Percentiles rank a stretch among this genome's conserved stretches.
Evolutionary conservation across 1,284 basidiomycete genomes (phyloP).

Genomic region (Malassezia pachydermatis): DNA sequence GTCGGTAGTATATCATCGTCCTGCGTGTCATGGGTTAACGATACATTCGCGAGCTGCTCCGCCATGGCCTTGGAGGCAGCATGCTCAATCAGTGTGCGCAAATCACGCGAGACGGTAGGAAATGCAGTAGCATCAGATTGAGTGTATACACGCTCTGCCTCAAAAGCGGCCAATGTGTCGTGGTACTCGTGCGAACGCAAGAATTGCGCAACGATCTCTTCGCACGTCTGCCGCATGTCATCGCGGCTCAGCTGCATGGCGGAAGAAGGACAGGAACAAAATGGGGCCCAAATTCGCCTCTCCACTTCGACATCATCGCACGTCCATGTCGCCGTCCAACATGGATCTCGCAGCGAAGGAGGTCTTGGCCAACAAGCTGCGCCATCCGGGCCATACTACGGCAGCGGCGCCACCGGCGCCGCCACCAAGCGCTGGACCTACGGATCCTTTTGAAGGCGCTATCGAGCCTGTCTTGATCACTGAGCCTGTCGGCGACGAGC

Average conservation of each 20-base stretch:
- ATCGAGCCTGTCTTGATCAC: neutral
- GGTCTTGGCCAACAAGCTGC: slow-evolving; percentile 11
- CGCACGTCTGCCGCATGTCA: slow-evolving; percentile 5
- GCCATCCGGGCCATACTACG: neutral
- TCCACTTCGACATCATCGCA: neutral
- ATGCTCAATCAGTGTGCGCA: slow-evolving; percentile 24
- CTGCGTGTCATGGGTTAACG: slow-evolving; percentile 16
- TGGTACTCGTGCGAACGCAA: slow-evolving; percentile 21
- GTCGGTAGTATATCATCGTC: slow-evolving; percentile 10
- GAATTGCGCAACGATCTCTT: slow-evolving; percentile 26
- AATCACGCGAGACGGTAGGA: slow-evolving; percentile 11
- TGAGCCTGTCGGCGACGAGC: neutral
- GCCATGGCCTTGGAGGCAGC: slow-evolving; percentile 20
- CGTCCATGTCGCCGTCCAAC: neutral
- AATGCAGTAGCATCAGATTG: neutral
- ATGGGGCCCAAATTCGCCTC: neutral
- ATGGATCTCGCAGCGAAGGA: neutral
- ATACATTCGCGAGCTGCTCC: slow-evolving; percentile 13
- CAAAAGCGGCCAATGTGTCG: slow-evolving; percentile 19
- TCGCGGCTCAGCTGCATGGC: too few species aligned
- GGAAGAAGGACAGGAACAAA: neutral
- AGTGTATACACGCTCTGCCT: slow-evolving; percentile 9
- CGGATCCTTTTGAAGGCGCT: slow-evolving; percentile 11
- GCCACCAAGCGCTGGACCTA: neutral
- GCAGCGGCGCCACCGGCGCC: neutral